Percentiles rank a stretch among this genome's conserved stretches.
phyloP scores from a whole-genome alignment of 1,139 yeast species.

The Geotrichum histeridarum region DNA sequence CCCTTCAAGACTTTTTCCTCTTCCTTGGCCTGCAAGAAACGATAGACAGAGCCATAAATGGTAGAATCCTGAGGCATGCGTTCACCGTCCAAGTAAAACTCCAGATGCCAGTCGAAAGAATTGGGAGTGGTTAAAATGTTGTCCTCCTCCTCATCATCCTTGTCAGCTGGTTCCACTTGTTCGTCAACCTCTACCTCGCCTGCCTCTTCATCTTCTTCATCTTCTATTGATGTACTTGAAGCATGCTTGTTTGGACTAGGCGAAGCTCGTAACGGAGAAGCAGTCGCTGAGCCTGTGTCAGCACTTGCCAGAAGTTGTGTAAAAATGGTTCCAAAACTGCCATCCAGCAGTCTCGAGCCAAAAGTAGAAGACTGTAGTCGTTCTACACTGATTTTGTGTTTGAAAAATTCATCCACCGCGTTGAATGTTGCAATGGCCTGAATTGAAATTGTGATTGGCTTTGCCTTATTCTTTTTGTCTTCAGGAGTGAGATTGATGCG shows the following conservation, averaged over 20 bases:
- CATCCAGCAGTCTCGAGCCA: constrained; percentile 15
- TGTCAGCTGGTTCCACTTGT: constrained; percentile 18
- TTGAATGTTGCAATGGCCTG: constrained; percentile 86
- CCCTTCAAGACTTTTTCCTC: constrained; percentile 7
- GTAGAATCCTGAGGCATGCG: constrained; percentile 65
- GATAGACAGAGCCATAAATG: constrained; percentile 71
- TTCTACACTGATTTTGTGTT: constrained; percentile 22
- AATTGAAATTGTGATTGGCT: constrained; percentile 47
- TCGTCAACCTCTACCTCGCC: constrained; percentile 21
- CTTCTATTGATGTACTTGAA: neutral
- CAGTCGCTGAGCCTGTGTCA: constrained; percentile 9
- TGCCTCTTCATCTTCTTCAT: constrained; percentile 1
- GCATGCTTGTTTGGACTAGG: neutral
- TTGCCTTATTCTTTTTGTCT: constrained; percentile 21
- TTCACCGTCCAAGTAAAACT: constrained; percentile 60
- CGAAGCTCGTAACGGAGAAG: neutral
- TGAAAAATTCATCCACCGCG: constrained; percentile 57
- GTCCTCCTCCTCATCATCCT: constrained; percentile 2
- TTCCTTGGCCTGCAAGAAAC: constrained; percentile 43
- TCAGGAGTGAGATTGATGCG: constrained; percentile 49
- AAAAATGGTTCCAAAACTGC: constrained; percentile 3
- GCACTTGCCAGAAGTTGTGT: constrained; percentile 15
- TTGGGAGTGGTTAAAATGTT: constrained; percentile 8
- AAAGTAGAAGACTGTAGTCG: constrained; percentile 3
- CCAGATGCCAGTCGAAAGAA: constrained; percentile 44